Base-by-base conservation (phyloP, 192 early-diverging fungal species). In the Pilaira anomala region DNA sequence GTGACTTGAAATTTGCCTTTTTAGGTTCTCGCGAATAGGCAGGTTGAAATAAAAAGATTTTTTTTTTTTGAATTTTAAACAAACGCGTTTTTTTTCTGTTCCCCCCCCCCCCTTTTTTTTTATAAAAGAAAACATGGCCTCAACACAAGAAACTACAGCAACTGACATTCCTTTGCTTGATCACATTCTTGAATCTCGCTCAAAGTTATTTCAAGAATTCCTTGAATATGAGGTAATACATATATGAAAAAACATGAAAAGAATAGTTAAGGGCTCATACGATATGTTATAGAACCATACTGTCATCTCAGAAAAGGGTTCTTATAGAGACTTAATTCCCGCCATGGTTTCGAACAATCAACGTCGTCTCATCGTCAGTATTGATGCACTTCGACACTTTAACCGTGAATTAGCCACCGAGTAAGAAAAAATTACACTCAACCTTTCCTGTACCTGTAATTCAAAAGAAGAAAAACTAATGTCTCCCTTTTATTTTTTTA, bases 311-410 rank as follows among this genome's bases (percentile, higher is more conserved):
- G 16, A 46, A 46, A 63, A 63, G 45, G 65, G 62, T 4, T 53
- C 54, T 7, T 73, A 73, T 25, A 60, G 48, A 33, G 50, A 44
- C 19, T 29, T 45, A 9, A 52, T 73, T 41, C 28, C 36, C 24
- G 36, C 42, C 1, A 48, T 73, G 46, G 41, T 73, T 58, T 53
- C 52, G 19, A 73, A 36, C 40, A 55, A 51, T 21, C 51, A 68
- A 19, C 72, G 83, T 7, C 85, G 97, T 14, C 74, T 98, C 25
- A 80, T 99, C 16, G 85, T 97, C 60, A 95, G 90, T 57, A 73
- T 99, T 48, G 94, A 99, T 79, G 83, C 92, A 69, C 59, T 99
- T 12, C 89, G 95, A 60, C 71, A 83, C 52, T 89, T 91, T 71
- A 84, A 87, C 69, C 54, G 77, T 1, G 85, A 86, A 19, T 87